Percentiles rank a stretch among this genome's conserved stretches.
Evolutionary conservation across 1,139 yeast species (phyloP).

Genomic region (Saccharomyces hybrid): DNA sequence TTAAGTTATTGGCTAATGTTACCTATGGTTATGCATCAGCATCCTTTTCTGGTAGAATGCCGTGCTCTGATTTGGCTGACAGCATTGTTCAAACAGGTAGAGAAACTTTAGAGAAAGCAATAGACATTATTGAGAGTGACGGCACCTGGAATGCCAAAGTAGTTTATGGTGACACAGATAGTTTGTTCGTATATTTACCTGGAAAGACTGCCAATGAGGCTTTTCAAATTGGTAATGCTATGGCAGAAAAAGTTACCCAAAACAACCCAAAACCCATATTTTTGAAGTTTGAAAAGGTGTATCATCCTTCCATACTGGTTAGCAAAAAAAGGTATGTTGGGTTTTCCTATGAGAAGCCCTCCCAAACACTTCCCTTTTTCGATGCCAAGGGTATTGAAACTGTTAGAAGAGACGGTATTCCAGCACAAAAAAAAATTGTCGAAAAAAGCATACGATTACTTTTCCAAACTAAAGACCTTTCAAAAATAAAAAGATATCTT

Average conservation of each 20-base stretch:
- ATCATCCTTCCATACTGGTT: conserved; percentile 73
- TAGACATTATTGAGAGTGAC: conserved; percentile 55
- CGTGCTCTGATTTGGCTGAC: conserved; percentile 90
- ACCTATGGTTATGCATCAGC: conserved; percentile 96
- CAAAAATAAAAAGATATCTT: conserved; percentile 60
- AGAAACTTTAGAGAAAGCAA: conserved; percentile 69
- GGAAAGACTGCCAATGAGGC: conserved; percentile 76
- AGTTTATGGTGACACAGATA: conserved; percentile 95
- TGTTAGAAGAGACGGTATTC: conserved; percentile 86
- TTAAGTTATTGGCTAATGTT: conserved; percentile 90
- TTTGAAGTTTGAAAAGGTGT: conserved; percentile 86
- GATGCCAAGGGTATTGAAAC: conserved; percentile 98
- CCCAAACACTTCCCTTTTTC: conserved; percentile 55
- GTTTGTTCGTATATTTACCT: conserved; percentile 82
- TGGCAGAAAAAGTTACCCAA: conserved; percentile 58
- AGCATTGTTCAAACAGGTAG: conserved; percentile 88
- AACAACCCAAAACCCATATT: conserved; percentile 74
- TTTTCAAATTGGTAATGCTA: conserved; percentile 60
- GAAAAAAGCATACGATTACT: conserved; percentile 60
- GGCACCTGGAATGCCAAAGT: conserved; percentile 78
- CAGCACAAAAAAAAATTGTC: conserved; percentile 80
- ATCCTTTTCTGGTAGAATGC: conserved; percentile 93
- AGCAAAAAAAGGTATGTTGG: conserved; percentile 93
- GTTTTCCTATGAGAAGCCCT: conserved; percentile 54
- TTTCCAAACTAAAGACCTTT: conserved; percentile 66